Base-by-base conservation (phyloP, 805 yeast genomes). In the Blastobotrys parvus region DNA sequence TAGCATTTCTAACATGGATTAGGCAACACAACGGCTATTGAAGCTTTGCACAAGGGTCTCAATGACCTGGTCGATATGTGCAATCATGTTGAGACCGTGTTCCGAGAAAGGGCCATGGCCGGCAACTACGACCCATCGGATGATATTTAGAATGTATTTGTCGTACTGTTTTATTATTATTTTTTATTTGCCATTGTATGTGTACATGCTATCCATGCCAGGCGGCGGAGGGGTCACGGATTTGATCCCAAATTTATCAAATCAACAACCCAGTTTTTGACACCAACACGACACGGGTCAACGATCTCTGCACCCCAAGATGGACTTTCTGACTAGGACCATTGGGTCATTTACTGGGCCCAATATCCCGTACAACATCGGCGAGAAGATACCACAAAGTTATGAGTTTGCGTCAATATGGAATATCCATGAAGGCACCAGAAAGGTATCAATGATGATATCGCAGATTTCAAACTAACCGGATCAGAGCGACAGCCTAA, bases 31-130 rank as follows among this genome's bases (percentile, higher is more conserved):
- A 81, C 97, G 3, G 97, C 97, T 3, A 78, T 85, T 32, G 95
- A 90, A 61, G 97, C 96, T 1, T 71, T 92, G 35, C 89, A 86
- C 56, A 85, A 87, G 62, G 97, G 97, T 19, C 72, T 92, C 47
- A 84, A 83, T 49, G 94, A 89, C 59, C 72, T 92, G 53, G 71
- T 80, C 47, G 89, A 81, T 51, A 62, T 89, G 59, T 92, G 98
- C 64, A 74, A 79, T 38, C 86, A 77, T 49, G 79, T 92, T 36
- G 97, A 90, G 62, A 80, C 75, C 47, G 78, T 74, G 45, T 90
- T 86, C 65, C 71, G 80, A 19, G 83, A 78, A 52, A 74, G 75
- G 56, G 77, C 86, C 45, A 74, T 75, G 39, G 76, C 75, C 38
- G 76, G 77, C 29, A 70, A 70, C 38, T 79, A 55, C 48, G n/a